Evolutionary conservation across 345 rosid species (phyloP).

Genomic region (Arabidopsis thaliana): DNA sequence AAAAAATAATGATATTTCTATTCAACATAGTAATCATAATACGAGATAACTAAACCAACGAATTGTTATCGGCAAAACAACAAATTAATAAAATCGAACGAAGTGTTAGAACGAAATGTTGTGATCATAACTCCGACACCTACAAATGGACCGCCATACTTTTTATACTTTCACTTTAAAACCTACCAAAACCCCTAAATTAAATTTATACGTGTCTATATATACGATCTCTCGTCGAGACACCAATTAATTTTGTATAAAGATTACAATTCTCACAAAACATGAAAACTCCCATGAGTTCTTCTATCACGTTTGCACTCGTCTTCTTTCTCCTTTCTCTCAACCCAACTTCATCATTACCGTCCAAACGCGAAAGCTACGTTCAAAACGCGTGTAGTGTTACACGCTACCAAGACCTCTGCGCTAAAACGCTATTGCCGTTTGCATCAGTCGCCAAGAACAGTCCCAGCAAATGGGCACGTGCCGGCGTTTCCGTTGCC

Average conservation of each 20-base stretch:
- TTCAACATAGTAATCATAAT: background rate
- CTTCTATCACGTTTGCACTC: constrained; percentile 24
- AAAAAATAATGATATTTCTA: background rate
- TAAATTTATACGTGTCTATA: constrained; percentile 30
- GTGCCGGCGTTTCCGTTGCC: constrained; percentile 83
- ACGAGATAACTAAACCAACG: constrained; percentile 21
- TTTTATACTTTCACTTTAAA: background rate
- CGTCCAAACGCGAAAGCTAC: constrained; percentile 32
- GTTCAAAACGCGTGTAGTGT: constrained; percentile 81
- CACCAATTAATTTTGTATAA: background rate
- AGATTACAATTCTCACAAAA: background rate
- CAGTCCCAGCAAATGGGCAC: constrained; percentile 81
- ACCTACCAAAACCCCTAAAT: constrained; percentile 15
- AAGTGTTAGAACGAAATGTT: constrained; percentile 7
- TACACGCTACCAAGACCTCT: constrained; percentile 65
- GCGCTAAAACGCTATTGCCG: constrained; percentile 63
- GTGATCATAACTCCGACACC: constrained; percentile 37
- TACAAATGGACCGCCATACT: constrained; percentile 39
- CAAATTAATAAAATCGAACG: background rate
- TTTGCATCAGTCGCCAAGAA: constrained; percentile 63
- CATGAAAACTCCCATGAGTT: constrained; percentile 23
- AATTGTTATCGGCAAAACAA: constrained; percentile 1
- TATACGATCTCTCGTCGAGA: constrained; percentile 19
- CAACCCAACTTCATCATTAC: constrained; percentile 26
- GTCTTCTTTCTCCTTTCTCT: constrained; percentile 44